phyloP scores from a whole-genome alignment of 108 stramenopile species.

The Cylindrotheca closterium region DNA sequence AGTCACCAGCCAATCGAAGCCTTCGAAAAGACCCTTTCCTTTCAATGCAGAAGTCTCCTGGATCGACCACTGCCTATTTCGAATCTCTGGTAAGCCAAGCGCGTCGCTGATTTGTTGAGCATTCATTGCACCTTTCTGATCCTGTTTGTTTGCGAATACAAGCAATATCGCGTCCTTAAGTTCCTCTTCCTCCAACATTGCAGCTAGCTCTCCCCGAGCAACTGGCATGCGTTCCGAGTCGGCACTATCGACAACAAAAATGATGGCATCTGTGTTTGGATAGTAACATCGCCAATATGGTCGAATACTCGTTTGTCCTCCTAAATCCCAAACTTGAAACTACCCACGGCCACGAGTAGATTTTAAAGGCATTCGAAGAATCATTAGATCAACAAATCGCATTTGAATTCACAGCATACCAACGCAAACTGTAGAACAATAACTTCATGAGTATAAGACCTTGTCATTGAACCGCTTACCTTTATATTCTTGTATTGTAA shows the following conservation, averaged over 20 bases:
- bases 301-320: constrained; percentile 98
- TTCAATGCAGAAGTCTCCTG: constrained; percentile 98
- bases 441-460: too few relatives aligned
- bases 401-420: not conserved
- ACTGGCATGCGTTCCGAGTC: constrained; percentile 95
- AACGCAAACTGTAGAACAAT: too few relatives aligned
- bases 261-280: constrained; percentile 99
- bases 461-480: constrained; percentile 47
- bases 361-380: not conserved
- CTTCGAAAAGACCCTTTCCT: constrained; percentile 98
- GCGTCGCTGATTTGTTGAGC: constrained; percentile 96
- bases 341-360: constrained; percentile 32
- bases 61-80: constrained; percentile 98
- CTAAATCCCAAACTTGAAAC: constrained; percentile 99
- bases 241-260: constrained; percentile 98
- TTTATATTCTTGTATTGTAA: constrained; percentile 99
- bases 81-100: constrained; percentile 92
- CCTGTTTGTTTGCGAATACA: constrained; percentile 99
- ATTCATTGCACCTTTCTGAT: constrained; percentile 97
- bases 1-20: constrained; percentile 98
- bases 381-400: not conserved
- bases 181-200: constrained; percentile 99
- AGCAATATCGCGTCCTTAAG: constrained; percentile 94
- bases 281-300: constrained; percentile 99
- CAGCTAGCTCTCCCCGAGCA: constrained; percentile 93